Percentiles rank a stretch among this genome's conserved stretches.
Evolutionary conservation across 139 green algal genomes (phyloP).

Genomic region (Micromonas pusilla): DNA sequence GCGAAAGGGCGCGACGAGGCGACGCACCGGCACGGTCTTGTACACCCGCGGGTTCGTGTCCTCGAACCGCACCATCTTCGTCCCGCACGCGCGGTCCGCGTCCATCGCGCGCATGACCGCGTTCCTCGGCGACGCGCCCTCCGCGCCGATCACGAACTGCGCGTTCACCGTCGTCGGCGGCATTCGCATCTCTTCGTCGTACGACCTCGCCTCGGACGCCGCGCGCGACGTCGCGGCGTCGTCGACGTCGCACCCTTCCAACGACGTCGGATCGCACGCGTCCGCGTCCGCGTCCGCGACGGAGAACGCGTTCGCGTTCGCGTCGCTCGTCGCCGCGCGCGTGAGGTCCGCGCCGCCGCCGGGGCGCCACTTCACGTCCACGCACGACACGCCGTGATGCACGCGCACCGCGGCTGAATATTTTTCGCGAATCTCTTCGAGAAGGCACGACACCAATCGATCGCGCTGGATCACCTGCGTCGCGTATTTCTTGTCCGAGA

Average conservation of each 20-base stretch:
- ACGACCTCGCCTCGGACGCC: background rate
- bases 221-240: too few species aligned
- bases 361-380: background rate
- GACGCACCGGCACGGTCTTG: conserved; percentile 46
- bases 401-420: conserved; percentile 29
- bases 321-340: background rate
- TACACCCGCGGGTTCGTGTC: conserved; percentile 45
- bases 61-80: conserved; percentile 26
- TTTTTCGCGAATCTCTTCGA: conserved; percentile 39
- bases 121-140: conserved; percentile 31
- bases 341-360: background rate
- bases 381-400: background rate
- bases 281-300: background rate
- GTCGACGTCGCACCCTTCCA: background rate
- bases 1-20: too few species aligned
- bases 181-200: background rate
- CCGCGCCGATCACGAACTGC: conserved; percentile 38
- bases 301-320: background rate
- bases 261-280: too few species aligned
- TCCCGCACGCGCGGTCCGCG: conserved; percentile 17
- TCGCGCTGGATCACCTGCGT: conserved; percentile 44
- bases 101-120: conserved; percentile 27
- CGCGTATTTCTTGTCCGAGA: conserved; percentile 20
- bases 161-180: background rate
- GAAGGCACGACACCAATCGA: conserved; percentile 35